Conservation (phyloP, 2,329 filamentous ascomycete genomes). For the Aspergillus sojae region DNA sequence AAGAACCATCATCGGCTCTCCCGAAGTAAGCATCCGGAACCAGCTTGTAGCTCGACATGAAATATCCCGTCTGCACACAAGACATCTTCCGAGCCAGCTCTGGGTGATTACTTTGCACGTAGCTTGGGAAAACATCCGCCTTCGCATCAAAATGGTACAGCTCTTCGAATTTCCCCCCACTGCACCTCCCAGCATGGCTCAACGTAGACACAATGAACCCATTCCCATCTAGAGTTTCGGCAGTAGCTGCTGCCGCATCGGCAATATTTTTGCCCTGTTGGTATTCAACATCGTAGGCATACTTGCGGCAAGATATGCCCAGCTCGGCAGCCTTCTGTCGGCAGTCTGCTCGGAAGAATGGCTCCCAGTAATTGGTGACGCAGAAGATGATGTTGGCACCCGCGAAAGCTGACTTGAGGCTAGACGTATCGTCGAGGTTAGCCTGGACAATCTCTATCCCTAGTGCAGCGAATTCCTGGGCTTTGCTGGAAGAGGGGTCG, state of each 20-base stretch:
- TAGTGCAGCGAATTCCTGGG: conserved; percentile 21
- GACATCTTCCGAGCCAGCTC: conserved; percentile 51
- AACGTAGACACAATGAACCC: conserved; percentile 57
- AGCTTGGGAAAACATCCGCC: conserved; percentile 54
- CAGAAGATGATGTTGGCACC: conserved; percentile 57
- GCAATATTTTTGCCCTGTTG: conserved; percentile 58
- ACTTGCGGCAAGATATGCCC: conserved; percentile 47
- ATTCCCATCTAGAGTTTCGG: conserved; percentile 48
- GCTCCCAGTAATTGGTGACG: conserved; percentile 59
- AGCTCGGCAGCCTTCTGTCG: conserved; percentile 41
- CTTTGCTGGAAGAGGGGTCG: conserved; percentile 23
- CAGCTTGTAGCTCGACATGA: conserved; percentile 53
- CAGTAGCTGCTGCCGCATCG: conserved; percentile 52
- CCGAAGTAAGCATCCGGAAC: conserved; percentile 51
- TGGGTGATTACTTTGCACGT: conserved; percentile 49
- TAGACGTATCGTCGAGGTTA: conserved; percentile 27
- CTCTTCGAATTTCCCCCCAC: conserved; percentile 49
- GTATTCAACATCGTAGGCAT: conserved; percentile 54
- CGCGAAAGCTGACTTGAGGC: conserved; percentile 26
- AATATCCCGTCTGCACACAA: conserved; percentile 55
- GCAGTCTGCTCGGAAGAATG: conserved; percentile 51
- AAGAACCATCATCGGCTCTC: conserved; percentile 42
- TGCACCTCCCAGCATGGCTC: conserved; percentile 53
- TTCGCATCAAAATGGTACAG: conserved; percentile 55
- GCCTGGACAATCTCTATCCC: conserved; percentile 33